Evolutionary conservation across 2,329 filamentous ascomycete genomes (phyloP), one percentile per base, ranked within the genome.

Genomic region (Fusarium algeriense): DNA sequence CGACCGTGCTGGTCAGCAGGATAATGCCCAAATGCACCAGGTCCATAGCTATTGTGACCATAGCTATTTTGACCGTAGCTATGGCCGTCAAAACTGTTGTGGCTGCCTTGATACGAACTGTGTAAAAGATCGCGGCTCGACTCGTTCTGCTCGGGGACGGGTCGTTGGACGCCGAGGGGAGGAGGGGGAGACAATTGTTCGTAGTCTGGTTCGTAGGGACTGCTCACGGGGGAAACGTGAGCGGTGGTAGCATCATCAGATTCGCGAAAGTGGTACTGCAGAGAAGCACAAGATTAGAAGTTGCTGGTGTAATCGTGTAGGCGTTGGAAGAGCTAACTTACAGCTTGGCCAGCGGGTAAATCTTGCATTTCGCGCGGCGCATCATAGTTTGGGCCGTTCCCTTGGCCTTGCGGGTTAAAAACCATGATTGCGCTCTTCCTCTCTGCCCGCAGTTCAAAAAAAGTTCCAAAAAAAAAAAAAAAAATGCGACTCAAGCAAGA

Each of bases 281-380:
- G 14, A 15, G 34, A 28, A 17, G 15, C 3, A 30, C 12, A 56
- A 43, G 45, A 48, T 66, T n/a, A 58, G 64, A 59, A 5, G 30
- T 35, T 17, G 20, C 17, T n/a, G 35, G 30, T 17, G n/a, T 19
- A 26, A 43, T 49, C 56, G 35, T 10, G 41, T 23, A 30, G 20
- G n/a, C n/a, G 38, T 28, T 9, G 19, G 35, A 20, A 26, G 28
- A 44, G 57, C 40, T 44, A 67, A 73, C 73, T 67, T 60, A 74
- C 73, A 40, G 73, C 69, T 23, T 74, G 64, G n/a, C 64, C 64
- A 37, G 73, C 70, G 13, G 73, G 73, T 28, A 74, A 55, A 53
- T 74, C 67, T 60, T 74, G 73, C 72, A 74, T 71, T 48, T 66
- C 64, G 32, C 69, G 71, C 44, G 69, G 69, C 32, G 60, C 56